Base-by-base conservation (phyloP, 257 asterid genomes). In the Linaria vulgaris region DNA sequence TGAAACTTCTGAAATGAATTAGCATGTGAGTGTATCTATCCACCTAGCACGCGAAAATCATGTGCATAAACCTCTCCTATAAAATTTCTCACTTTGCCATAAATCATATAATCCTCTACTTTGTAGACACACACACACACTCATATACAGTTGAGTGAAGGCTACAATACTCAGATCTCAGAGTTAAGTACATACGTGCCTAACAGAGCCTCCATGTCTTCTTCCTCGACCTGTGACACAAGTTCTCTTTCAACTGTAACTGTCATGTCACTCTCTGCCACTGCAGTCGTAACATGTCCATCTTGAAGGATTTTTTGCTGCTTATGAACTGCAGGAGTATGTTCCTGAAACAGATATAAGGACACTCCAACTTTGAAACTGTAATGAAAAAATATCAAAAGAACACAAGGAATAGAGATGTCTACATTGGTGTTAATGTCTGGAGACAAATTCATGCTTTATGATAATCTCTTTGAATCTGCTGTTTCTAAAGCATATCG, bases 161-260 rank as follows among this genome's bases (percentile, higher is more conserved):
- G 17, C 22, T 57, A 19, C 30, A 58, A 19, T 58, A 34, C 49
- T 31, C 41, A 44, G 49, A 44, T 44, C 12, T 44, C 49, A 61
- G 72, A 57, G 68, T 43, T 70, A 63, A 67, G 63, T 69, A 84
- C 97, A 13, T 82, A 94, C 99, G 92, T 87, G 87, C 84, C 97
- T 84, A 94, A 79, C 76, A 94, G 96, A 59, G 96, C 90, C 84
- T 94, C 99, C 99, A 90, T 94, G 77, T 94, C 99, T 74, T 90
- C 99, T 78, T 94, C 99, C 77, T 90, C 99, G 10, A 88, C 96
- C 72, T 90, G 99, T 55, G 97, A 82, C 61, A 94, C 97, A 57
- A 94, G 96, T 62, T 94, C 99, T 72, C 75, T 94, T 82, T 90
- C 99, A 64, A 94, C 99, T 6, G 95, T 94, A 67, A 94, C 95